Evolutionary conservation across 1,139 yeast genomes (phyloP), one percentile per base, ranked within the genome.

Genomic region (Sugiyamaella neomexicana): DNA sequence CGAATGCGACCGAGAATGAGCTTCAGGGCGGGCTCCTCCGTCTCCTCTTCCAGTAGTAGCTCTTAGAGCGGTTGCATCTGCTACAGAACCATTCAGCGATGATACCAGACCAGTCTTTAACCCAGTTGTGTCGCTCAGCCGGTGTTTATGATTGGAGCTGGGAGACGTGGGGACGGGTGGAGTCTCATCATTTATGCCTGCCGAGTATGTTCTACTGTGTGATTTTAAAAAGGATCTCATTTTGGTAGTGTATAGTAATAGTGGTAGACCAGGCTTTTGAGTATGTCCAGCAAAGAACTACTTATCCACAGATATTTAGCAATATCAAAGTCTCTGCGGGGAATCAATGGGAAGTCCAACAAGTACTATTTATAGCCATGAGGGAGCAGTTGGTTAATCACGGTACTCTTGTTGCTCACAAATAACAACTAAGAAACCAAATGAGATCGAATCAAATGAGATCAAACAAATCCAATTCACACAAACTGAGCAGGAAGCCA

Each of bases 171-270:
- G n/a, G 20, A 9, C 27, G 23, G 29, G 2, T 5, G 37, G 20
- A 23, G 37, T 36, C 32, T 36, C 41, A 1, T 49, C 47, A 27
- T 49, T 37, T 25, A 41, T 27, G 1, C 60, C 62, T 8, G 59
- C 56, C 2, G 62, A 58, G 38, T 49, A 43, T n/a, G 62, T 50
- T 39, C 60, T 50, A 12, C 64, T 55, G 45, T 62, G 66, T 7
- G 58, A 55, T 46, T 61, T 62, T 34, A 62, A 53, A 50, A 63
- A 62, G 20, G 67, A 63, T 29, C 61, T 59, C 66, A 63, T 63
- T 27, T 6, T 15, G 37, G 16, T 15, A 29, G 9, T 6, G n/a
- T 10, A n/a, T 4, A 13, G 13, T n/a, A n/a, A n/a, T n/a, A n/a
- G n/a, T n/a, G n/a, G n/a, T n/a, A n/a, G n/a, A n/a, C n/a, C n/a